Percentiles rank a stretch among this genome's conserved stretches.
Evolutionary conservation across 371 early-diverging fungal genomes (phyloP).

Genomic region (Furculomyces boomerangus): DNA sequence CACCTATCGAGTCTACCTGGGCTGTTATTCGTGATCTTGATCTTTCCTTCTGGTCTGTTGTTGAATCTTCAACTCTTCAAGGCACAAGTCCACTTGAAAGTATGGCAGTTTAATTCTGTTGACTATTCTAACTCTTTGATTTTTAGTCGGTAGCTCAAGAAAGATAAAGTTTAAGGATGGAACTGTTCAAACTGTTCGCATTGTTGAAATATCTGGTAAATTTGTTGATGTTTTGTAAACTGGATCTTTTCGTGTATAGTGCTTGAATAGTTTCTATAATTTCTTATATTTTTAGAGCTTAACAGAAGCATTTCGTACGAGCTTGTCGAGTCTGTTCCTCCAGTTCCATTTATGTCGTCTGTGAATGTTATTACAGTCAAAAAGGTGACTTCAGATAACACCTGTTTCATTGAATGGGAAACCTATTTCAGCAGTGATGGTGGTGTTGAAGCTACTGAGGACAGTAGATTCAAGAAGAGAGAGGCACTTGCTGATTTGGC

Average conservation of each 20-base stretch:
- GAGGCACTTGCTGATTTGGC: slow-evolving; percentile 39
- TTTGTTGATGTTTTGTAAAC: not conserved
- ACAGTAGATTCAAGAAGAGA: slow-evolving; percentile 42
- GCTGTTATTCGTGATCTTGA: slow-evolving; percentile 23
- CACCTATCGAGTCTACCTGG: slow-evolving; percentile 29
- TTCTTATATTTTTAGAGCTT: slow-evolving; percentile 22
- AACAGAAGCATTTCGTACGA: slow-evolving; percentile 35
- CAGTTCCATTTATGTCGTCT: slow-evolving; percentile 30
- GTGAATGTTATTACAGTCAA: slow-evolving; percentile 31
- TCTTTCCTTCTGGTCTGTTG: slow-evolving; percentile 28
- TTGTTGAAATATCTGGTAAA: slow-evolving; percentile 31
- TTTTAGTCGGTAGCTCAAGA: slow-evolving; percentile 30
- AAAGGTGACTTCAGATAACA: slow-evolving; percentile 33
- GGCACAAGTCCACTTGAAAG: slow-evolving; percentile 22
- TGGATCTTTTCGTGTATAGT: not conserved
- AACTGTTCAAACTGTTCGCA: slow-evolving; percentile 30
- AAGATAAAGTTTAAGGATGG: slow-evolving; percentile 39
- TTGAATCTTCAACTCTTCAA: slow-evolving; percentile 20
- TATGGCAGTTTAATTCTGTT: slow-evolving; percentile 1
- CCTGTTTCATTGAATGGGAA: slow-evolving; percentile 42
- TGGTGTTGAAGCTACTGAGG: slow-evolving; percentile 28
- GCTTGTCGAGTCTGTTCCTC: slow-evolving; percentile 34
- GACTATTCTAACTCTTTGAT: not conserved
- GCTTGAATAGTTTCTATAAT: no score
- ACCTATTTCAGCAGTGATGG: slow-evolving; percentile 37